These are phyloP conservation scores for Geotrichum restrictum DNA, from an alignment of 1,139 yeast species.

Conservation along the genomic window DNA sequence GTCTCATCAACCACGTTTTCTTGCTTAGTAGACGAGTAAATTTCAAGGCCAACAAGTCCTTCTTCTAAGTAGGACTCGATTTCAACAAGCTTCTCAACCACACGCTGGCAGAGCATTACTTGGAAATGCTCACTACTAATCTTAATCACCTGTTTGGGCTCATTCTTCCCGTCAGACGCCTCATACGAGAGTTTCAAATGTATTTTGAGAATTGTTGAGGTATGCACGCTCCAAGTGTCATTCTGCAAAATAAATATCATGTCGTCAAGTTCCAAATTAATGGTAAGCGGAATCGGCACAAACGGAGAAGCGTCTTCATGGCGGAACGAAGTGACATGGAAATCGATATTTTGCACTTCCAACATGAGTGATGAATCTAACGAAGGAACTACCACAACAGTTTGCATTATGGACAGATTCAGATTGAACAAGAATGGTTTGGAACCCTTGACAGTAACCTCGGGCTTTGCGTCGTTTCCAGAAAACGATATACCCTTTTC, in stretches of 20 bases:
- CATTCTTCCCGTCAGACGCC: constrained; percentile 14
- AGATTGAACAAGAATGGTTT: constrained; percentile 18
- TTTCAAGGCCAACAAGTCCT: constrained; percentile 19
- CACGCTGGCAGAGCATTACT: constrained; percentile 28
- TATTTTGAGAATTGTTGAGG: constrained; percentile 21
- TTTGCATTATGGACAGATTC: constrained; percentile 11
- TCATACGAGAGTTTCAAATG: constrained; percentile 18
- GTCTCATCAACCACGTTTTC: neutral
- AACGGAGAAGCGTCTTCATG: constrained; percentile 4
- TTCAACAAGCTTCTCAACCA: constrained; percentile 24
- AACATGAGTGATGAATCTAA: constrained; percentile 19
- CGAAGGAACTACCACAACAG: constrained; percentile 17
- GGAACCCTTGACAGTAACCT: neutral
- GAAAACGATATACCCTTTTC: neutral
- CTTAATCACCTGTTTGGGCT: constrained; percentile 23
- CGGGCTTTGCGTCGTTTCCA: neutral
- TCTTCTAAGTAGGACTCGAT: constrained; percentile 23
- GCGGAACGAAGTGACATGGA: constrained; percentile 11
- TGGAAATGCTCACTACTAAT: constrained; percentile 28
- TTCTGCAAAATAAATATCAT: constrained; percentile 16
- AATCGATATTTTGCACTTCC: constrained; percentile 12
- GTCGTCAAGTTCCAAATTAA: constrained; percentile 16
- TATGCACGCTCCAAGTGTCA: constrained; percentile 21
- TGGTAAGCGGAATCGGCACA: constrained; percentile 12
- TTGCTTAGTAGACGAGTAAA: constrained; percentile 5